Percentiles rank a stretch among this genome's conserved stretches.
Conservation (phyloP, 2,329 filamentous ascomycete genomes). For the Trichocomaceae sp. region DNA sequence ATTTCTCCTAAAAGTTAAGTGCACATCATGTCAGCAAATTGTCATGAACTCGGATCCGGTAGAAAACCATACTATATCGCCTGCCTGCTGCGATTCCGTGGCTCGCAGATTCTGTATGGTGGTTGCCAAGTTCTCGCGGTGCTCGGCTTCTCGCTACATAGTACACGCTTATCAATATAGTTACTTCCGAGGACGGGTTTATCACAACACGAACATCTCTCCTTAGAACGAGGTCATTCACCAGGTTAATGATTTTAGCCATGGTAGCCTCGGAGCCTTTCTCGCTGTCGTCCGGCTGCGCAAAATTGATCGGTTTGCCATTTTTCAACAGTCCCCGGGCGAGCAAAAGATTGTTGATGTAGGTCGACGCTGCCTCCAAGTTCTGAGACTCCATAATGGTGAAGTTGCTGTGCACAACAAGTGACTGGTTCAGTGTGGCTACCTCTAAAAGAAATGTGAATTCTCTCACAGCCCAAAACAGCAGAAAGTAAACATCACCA, state of each 20-base stretch:
- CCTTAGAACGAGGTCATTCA: constrained; percentile 86
- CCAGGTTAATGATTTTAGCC: constrained; percentile 80
- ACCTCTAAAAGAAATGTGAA: background rate
- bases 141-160: constrained; percentile 76
- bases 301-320: constrained; percentile 66
- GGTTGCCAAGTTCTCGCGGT: constrained; percentile 73
- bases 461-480: constrained; percentile 29
- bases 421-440: constrained; percentile 3
- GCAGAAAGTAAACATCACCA: constrained; percentile 40
- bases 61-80: constrained; percentile 54
- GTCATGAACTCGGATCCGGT: constrained; percentile 10
- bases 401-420: background rate
- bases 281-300: constrained; percentile 59
- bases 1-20: constrained; percentile 37
- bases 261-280: constrained; percentile 60
- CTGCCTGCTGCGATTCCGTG: constrained; percentile 66
- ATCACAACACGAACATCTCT: constrained; percentile 62
- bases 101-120: constrained; percentile 70
- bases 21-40: constrained; percentile 2
- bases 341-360: constrained; percentile 61
- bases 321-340: constrained; percentile 56
- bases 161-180: constrained; percentile 38
- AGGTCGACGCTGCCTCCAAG: constrained; percentile 55
- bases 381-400: constrained; percentile 41
- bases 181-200: background rate